phyloP scores from a whole-genome alignment of 148 eudicot species.

The Pouteria glomerata region DNA sequence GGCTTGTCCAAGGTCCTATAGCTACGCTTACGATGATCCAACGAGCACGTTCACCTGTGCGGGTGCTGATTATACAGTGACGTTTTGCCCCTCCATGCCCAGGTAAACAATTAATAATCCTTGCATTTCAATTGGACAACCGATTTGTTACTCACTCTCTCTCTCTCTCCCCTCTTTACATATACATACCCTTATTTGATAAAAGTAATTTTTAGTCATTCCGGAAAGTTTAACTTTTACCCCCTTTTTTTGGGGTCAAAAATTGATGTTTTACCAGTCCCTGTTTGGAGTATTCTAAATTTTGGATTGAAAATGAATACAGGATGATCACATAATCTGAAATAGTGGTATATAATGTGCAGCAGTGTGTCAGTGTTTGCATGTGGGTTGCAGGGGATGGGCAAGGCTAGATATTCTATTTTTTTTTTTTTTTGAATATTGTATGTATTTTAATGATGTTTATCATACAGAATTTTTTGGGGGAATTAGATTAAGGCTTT shows the following conservation, averaged over 20 bases:
- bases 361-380: background rate
- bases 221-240: no score
- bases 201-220: no score
- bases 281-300: no score
- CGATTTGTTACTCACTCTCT: no score
- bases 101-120: conserved; percentile 26
- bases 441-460: no score
- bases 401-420: background rate
- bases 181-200: background rate
- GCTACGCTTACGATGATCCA: conserved; percentile 87
- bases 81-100: conserved; percentile 74
- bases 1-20: conserved; percentile 73
- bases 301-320: no score
- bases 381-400: background rate
- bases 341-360: no score
- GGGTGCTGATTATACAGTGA: conserved; percentile 71
- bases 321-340: no score
- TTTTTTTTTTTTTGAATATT: background rate
- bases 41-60: conserved; percentile 75
- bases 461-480: no score
- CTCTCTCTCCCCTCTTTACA: background rate
- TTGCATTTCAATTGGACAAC: background rate
- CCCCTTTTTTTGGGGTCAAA: background rate
- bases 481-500: no score
- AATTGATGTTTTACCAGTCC: no score